Percentiles rank a stretch among this genome's conserved stretches.
Conservation (phyloP, 768 basidiomycete genomes). For the Tylopilus balloui region DNA sequence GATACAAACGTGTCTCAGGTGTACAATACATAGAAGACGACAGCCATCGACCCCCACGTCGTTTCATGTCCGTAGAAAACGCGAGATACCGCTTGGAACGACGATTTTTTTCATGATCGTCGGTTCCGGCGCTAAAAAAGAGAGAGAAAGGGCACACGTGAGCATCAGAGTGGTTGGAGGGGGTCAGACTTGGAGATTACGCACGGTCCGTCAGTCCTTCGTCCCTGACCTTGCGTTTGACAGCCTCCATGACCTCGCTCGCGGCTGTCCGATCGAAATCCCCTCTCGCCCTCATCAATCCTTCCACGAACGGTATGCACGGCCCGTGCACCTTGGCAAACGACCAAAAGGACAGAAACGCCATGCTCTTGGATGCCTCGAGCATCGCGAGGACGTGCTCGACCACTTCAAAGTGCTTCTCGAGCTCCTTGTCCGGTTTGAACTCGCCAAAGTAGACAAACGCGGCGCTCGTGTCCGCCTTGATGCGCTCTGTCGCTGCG, state of each 20-base stretch:
- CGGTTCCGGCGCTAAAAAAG: conserved; percentile 60
- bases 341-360: conserved; percentile 88
- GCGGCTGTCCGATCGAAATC: conserved; percentile 88
- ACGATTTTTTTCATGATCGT: conserved; percentile 90
- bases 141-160: neutral
- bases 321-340: conserved; percentile 95
- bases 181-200: conserved; percentile 31
- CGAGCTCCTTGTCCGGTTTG: conserved; percentile 76
- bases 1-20: neutral
- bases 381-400: conserved; percentile 79
- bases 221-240: conserved; percentile 89
- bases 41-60: neutral
- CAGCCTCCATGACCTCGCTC: conserved; percentile 88
- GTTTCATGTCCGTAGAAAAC: conserved; percentile 56
- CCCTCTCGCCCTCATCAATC: conserved; percentile 81
- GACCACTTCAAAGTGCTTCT: conserved; percentile 78
- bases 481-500: conserved; percentile 75
- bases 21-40: conserved; percentile 6
- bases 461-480: conserved; percentile 71
- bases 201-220: conserved; percentile 78
- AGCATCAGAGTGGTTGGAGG: neutral
- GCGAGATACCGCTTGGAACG: conserved; percentile 68
- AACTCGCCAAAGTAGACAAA: conserved; percentile 78
- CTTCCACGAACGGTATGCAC: conserved; percentile 87
- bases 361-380: conserved; percentile 82